Percentiles rank a stretch among this genome's conserved stretches.
These are phyloP conservation scores for Phallus indusiatus DNA, from an alignment of 768 basidiomycete genomes.

Conservation along the genomic window DNA sequence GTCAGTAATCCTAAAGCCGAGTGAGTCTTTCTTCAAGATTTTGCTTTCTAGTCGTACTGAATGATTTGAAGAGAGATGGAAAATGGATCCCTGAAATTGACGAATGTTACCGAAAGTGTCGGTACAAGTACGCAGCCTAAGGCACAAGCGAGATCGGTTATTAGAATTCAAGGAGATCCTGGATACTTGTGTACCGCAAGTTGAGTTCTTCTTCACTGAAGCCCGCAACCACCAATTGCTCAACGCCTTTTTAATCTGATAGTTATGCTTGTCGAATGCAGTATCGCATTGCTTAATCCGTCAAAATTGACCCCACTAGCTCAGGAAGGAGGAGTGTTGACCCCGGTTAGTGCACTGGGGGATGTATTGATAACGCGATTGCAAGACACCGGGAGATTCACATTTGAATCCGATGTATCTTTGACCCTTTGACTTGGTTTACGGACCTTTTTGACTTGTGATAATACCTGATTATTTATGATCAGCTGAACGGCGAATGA, in stretches of 20 bases:
- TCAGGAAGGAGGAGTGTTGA: slow-evolving; percentile 67
- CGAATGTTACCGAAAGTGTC: slow-evolving; percentile 61
- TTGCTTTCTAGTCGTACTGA: background rate
- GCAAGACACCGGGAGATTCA: slow-evolving; percentile 43
- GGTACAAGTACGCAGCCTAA: slow-evolving; percentile 27
- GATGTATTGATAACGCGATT: slow-evolving; percentile 64
- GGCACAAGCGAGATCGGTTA: slow-evolving; percentile 46
- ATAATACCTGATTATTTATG: background rate
- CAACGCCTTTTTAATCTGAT: background rate
- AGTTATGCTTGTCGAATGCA: slow-evolving; percentile 77
- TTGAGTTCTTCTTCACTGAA: slow-evolving; percentile 14
- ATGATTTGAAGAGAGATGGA: slow-evolving; percentile 38
- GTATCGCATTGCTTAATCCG: slow-evolving; percentile 51
- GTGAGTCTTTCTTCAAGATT: slow-evolving; percentile 31
- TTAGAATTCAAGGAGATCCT: slow-evolving; percentile 68
- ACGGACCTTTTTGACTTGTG: background rate
- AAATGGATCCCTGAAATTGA: slow-evolving; percentile 50
- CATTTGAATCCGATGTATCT: slow-evolving; percentile 42
- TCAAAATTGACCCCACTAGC: slow-evolving; percentile 47
- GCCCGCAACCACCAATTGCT: background rate
- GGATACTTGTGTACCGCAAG: slow-evolving; percentile 55
- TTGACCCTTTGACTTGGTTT: background rate
- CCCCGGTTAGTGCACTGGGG: slow-evolving; percentile 76
- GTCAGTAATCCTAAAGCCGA: slow-evolving; percentile 57
- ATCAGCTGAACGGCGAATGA: background rate